Evolutionary conservation across 768 basidiomycete genomes (phyloP).

Genomic region (Boletus coccyginus): DNA sequence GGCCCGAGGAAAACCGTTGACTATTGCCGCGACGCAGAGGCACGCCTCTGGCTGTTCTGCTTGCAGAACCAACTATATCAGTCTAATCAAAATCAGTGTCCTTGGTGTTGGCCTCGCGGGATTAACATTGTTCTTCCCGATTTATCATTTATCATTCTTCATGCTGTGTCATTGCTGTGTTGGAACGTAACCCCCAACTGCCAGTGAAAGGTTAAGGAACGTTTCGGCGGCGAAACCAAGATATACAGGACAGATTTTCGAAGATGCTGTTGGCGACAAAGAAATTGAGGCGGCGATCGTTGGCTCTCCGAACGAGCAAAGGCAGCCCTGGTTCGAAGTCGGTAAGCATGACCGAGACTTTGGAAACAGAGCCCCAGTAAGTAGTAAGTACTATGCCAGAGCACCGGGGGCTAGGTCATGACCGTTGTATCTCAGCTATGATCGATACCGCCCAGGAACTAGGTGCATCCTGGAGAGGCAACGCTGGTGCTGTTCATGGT

Average conservation of each 20-base stretch:
- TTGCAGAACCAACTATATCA: neutral
- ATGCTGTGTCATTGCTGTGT: conserved; percentile 47
- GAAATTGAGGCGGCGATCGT: conserved; percentile 69
- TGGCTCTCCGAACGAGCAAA: conserved; percentile 70
- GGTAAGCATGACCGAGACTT: too few species aligned
- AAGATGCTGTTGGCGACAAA: conserved; percentile 57
- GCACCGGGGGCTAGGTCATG: too few species aligned
- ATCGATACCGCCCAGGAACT: too few species aligned
- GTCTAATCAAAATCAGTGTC: conserved; percentile 65
- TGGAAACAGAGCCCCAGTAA: too few species aligned
- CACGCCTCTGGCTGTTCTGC: neutral
- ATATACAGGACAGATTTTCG: conserved; percentile 54
- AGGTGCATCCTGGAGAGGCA: too few species aligned
- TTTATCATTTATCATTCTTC: conserved; percentile 52
- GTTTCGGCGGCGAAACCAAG: conserved; percentile 56
- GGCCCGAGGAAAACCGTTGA: neutral
- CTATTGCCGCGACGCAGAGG: too few species aligned
- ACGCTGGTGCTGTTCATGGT: too few species aligned
- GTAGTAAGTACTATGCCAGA: too few species aligned
- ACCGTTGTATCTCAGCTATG: too few species aligned
- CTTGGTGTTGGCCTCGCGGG: conserved; percentile 76
- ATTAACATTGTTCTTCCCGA: conserved; percentile 66
- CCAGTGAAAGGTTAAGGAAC: conserved; percentile 59
- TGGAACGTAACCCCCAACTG: conserved; percentile 67
- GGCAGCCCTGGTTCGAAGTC: conserved; percentile 11